Evolutionary conservation across 2,329 filamentous ascomycete genomes (phyloP), one percentile per base, ranked within the genome.

Genomic region (Exutisphaerella laricina): DNA sequence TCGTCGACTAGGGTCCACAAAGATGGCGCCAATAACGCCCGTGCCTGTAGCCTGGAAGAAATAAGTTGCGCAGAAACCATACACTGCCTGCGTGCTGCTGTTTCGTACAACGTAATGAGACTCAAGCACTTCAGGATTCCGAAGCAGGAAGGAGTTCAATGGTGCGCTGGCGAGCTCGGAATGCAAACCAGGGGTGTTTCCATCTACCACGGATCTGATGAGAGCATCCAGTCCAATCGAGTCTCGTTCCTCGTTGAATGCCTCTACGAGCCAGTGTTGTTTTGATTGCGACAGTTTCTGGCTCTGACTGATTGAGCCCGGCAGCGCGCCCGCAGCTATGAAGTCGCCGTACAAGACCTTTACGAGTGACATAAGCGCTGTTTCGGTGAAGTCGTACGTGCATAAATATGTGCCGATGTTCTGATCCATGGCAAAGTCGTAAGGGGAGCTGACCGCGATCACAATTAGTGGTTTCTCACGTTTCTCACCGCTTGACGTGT

Each of bases 381-480:
- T 90, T 57, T 96, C 90, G 0, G 90, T 96, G 58, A 95, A 96
- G 67, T 96, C 89, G 63, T 94, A 96, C 0, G 89, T 95, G 70
- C 90, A 96, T 29, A 97, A 77, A 58, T 96, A 96, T 1, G 89
- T 95, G 4, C 86, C 85, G 29, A 97, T 90, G 1, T 81, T 81
- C 51, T 84, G 84, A 58, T 97, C 90, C 77, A 90, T 88, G 32
- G 88, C 88, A 62, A 97, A 97, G 63, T 97, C 90, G 64, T 96
- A 97, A 0, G 90, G 90, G 1, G 89, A 96, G 66, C 88, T 95
- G 54, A 94, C 89, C 1, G 90, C 85, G 5, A 96, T 84, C 3
- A 96, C 90, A 17, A 96, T 82, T 26, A 96, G 69, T 1, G 89
- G 86, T 66, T 94, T 96, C 63, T 92, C 75, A 7, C 71, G 67